Base-by-base conservation (phyloP, 495 filamentous ascomycete species). In the Hypoxylon lenormandii region DNA sequence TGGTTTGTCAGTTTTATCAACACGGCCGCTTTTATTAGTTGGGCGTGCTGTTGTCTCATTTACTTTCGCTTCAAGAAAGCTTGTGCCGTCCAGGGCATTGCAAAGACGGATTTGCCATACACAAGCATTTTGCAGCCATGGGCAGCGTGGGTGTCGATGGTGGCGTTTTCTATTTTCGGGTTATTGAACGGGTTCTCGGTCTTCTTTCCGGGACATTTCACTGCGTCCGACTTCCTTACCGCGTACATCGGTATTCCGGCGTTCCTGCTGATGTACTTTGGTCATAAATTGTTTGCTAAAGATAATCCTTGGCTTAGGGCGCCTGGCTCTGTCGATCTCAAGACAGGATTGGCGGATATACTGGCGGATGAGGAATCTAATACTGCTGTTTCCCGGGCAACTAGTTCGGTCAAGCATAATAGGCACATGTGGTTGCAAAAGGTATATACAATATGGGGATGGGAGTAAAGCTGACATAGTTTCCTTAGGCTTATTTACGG, bases 1-100 rank as follows among this genome's bases (percentile, higher is more conserved):
- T 89, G 88, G 87, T 84, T 89, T 47, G 78, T 87, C 49, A 88
- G 86, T 72, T 77, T 87, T 43, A 87, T 85, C 40, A 89, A 86
- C 63, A 86, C 82, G 1, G 84, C 83, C 0, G 86, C 81, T 0
- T 88, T 88, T 71, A 87, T 88, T 54, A 83, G 81, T 13, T 91
- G 88, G 88, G 84, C 84, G 57, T 85, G 83, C 74, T 86, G 84
- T 68, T 81, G 80, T 46, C 78, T 90, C 46, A 82, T 86, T 13
- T 89, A 85, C 69, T 77, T 90, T 40, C 85, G 85, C 1, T 91
- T 89, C 76, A 80, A 81, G 59, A 83, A 83, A 47, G 88, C 87
- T 0, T 73, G 77, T 47, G 40, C 66, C 3, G 80, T 71, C 3
- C 88, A 90, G 58, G 79, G 80, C 5, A 77, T 90, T 21, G 21